Percentiles rank a stretch among this genome's conserved stretches.
phyloP scores from a whole-genome alignment of 805 yeast genomes.

The Maudiozyma barnettii region DNA sequence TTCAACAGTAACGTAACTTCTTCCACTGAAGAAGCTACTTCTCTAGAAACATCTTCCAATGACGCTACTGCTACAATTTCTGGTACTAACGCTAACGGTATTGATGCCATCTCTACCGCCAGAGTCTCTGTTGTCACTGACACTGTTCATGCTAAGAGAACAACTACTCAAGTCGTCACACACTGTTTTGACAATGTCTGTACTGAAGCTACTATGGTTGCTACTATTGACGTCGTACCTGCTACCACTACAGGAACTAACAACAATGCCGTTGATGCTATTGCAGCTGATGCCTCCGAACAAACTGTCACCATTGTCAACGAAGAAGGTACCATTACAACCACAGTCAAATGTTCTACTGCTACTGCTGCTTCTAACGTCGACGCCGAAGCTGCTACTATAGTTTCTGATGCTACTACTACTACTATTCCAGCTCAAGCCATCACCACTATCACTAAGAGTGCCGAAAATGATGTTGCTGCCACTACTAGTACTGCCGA shows the following conservation, averaged over 20 bases:
- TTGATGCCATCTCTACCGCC: not conserved
- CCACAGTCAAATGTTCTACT: not conserved
- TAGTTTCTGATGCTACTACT: constrained; percentile 5
- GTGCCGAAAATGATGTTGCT: not conserved
- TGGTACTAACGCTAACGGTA: not conserved
- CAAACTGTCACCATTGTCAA: not conserved
- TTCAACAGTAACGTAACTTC: not conserved
- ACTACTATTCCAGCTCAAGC: constrained; percentile 2
- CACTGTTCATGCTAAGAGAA: not conserved
- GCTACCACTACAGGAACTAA: not conserved
- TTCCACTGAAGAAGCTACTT: not conserved
- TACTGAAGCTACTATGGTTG: not conserved
- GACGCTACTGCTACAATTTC: not conserved
- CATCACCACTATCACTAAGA: constrained; percentile 3
- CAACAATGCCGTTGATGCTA: not conserved
- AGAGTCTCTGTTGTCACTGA: not conserved
- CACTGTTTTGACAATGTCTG: not conserved
- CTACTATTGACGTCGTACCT: not conserved
- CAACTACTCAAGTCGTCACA: not conserved
- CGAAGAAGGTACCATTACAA: too few species aligned
- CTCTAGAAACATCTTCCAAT: not conserved
- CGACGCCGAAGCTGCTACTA: constrained; percentile 1
- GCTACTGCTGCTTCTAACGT: not conserved
- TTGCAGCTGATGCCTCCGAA: not conserved
- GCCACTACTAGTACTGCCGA: not conserved